Base-by-base conservation (phyloP, 441 rosid genomes). In the Manihot esculenta region DNA sequence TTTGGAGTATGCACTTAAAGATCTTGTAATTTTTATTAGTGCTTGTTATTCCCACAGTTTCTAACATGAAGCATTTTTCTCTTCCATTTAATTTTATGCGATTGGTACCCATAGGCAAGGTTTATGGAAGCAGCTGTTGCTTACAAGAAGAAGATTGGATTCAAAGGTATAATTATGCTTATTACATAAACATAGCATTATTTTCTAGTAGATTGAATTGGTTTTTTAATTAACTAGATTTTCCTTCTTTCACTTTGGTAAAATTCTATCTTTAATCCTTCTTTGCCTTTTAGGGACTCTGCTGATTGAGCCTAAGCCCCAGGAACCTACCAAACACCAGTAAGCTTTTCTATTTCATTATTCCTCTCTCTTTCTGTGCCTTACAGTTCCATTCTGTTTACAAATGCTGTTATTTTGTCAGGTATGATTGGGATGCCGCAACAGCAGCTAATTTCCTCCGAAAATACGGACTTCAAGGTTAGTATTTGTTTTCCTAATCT, bases 341-440 rank as follows among this genome's bases (percentile, higher is more conserved):
- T 95, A 83, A 48, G 76, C 58, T 62, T 33, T 33, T 33, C 38
- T 33, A 33, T 7, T 33, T 74, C 67, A 13, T 45, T 15, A 57
- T 60, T 62, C 27, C 42, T 1, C 48, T 27, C 11, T 20, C 42
- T 44, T 55, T 2, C 12, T 55, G 5, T 27, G 1, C 15, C 27
- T 17, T 5, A 42, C 74, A 3, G 10, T 33, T 33, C 38, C 48
- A 49, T 20, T 58, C 21, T 47, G 41, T 47, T 70, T 18, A 71
- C 26, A 15, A 38, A 67, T 73, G 62, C 38, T 57, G 61, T 17
- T 59, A 56, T 67, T 62, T 73, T 82, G 7, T 30, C 81, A 89
- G 92, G 82, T 85, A 95, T 66, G 99, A 95, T 50, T 95, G 99
- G 99, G 99, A 95, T 86, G 99, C 95, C 71, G 99, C 99, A 58